Conservation (phyloP, 441 rosid species). For the Euphorbia schlechtendalii region DNA sequence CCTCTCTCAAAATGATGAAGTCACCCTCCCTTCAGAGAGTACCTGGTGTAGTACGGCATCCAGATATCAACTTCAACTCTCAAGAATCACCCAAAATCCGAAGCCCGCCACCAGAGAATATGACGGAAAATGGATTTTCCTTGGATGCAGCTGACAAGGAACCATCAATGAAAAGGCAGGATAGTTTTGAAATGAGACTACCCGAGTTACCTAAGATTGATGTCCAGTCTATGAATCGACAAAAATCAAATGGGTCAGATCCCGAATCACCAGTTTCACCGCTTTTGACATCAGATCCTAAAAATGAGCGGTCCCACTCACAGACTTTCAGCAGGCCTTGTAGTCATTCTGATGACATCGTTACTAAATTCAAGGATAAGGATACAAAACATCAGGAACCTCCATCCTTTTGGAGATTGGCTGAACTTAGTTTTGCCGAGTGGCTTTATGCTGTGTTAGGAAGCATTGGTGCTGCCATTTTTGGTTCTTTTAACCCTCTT, state of each 20-base stretch:
- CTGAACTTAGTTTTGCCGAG: slow-evolving; percentile 87
- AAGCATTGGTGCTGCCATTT: slow-evolving; percentile 92
- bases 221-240: slow-evolving; percentile 57
- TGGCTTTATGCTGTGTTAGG: slow-evolving; percentile 99
- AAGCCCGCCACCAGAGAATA: slow-evolving; percentile 71
- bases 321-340: slow-evolving; percentile 93
- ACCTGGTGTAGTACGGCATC: slow-evolving; percentile 48
- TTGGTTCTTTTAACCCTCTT: slow-evolving; percentile 97
- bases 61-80: slow-evolving; percentile 46
- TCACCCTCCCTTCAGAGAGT: slow-evolving; percentile 96
- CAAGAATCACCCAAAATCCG: slow-evolving; percentile 66
- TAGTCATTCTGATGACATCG: slow-evolving; percentile 58
- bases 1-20: slow-evolving; percentile 78
- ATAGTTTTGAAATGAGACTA: slow-evolving; percentile 87
- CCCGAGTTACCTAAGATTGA: slow-evolving; percentile 93
- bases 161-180: slow-evolving; percentile 80
- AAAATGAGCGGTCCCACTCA: slow-evolving; percentile 95
- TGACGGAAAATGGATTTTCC: slow-evolving; percentile 59
- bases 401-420: slow-evolving; percentile 92
- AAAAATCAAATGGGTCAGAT: slow-evolving; percentile 66
- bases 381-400: slow-evolving; percentile 45
- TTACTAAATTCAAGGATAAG: slow-evolving; percentile 43
- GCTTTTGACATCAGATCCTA: slow-evolving; percentile 92
- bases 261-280: slow-evolving; percentile 99
- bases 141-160: slow-evolving; percentile 62